Evolutionary conservation across 805 yeast genomes (phyloP).

Genomic region (Cyberlindnera subsufficiens): DNA sequence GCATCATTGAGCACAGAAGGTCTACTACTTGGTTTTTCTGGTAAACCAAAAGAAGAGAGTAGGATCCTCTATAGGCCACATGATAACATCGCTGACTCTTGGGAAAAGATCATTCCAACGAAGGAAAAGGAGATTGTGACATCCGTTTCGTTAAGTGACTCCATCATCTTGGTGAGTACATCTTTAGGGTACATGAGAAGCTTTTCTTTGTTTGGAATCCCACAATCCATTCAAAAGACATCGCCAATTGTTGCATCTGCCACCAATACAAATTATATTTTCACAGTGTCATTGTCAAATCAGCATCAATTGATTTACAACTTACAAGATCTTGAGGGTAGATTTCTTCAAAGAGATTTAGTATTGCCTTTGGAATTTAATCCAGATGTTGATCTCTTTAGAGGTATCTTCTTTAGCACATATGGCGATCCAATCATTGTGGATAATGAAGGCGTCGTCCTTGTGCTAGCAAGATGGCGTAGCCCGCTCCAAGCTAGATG

Average conservation of each 20-base stretch:
- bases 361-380: constrained; percentile 35
- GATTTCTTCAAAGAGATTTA: constrained; percentile 41
- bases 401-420: constrained; percentile 77
- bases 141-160: constrained; percentile 59
- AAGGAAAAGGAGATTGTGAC: constrained; percentile 53
- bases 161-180: constrained; percentile 63
- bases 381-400: constrained; percentile 29
- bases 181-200: constrained; percentile 68
- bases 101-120: constrained; percentile 63
- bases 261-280: constrained; percentile 24
- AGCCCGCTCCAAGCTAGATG: constrained; percentile 70
- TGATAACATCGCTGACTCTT: constrained; percentile 51
- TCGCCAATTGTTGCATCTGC: constrained; percentile 60
- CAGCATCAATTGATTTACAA: constrained; percentile 28
- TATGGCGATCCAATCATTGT: constrained; percentile 88
- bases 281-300: constrained; percentile 27
- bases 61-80: constrained; percentile 67
- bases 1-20: constrained; percentile 71
- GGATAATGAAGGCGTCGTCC: constrained; percentile 69
- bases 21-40: constrained; percentile 50
- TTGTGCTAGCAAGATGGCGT: constrained; percentile 76
- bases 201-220: constrained; percentile 68
- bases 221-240: constrained; percentile 61
- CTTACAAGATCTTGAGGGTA: constrained; percentile 42
- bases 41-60: constrained; percentile 32